These are phyloP conservation scores for Gyrodon lividus DNA, from an alignment of 768 basidiomycete genomes.

Conservation along the genomic window DNA sequence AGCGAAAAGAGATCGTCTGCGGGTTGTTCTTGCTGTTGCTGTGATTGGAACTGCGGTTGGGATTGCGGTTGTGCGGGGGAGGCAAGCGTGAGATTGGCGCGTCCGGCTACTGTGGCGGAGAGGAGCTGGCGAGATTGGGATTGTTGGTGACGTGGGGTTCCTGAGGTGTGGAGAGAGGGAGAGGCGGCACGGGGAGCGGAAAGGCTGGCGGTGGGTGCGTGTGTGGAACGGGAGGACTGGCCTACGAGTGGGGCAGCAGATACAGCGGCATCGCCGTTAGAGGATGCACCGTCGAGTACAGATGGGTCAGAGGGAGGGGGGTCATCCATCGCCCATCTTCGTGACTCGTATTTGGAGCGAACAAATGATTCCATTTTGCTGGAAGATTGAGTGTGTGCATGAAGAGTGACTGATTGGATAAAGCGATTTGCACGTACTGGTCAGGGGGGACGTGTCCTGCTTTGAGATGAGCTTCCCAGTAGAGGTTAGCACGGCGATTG, in stretches of 20 bases:
- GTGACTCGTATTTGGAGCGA: conserved; percentile 93
- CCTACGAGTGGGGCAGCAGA: conserved; percentile 8
- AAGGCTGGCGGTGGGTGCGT: conserved; percentile 16
- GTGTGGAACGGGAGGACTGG: conserved; percentile 2
- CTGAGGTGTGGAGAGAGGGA: conserved; percentile 23
- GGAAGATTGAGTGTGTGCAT: background rate
- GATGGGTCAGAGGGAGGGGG: conserved; percentile 82
- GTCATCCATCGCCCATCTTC: conserved; percentile 91
- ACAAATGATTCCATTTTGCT: conserved; percentile 99
- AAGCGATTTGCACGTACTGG: conserved; percentile 60
- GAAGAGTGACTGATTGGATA: background rate
- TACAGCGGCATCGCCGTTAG: background rate
- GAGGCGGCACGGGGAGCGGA: conserved; percentile 30
- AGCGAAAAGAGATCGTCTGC: conserved; percentile 77
- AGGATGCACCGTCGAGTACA: conserved; percentile 52
- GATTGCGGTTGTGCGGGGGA: conserved; percentile 5
- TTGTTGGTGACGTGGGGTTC: conserved; percentile 32
- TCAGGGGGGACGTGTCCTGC: conserved; percentile 90
- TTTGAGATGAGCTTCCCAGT: conserved; percentile 97
- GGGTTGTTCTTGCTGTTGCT: conserved; percentile 32
- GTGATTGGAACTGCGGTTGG: conserved; percentile 14
- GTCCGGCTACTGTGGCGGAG: conserved; percentile 39
- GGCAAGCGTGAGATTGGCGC: conserved; percentile 14
- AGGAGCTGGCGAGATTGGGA: conserved; percentile 31
- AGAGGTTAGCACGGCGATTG: conserved; percentile 86